Evolutionary conservation across 495 filamentous ascomycete genomes (phyloP).

Genomic region (Penicillium pancosmium): DNA sequence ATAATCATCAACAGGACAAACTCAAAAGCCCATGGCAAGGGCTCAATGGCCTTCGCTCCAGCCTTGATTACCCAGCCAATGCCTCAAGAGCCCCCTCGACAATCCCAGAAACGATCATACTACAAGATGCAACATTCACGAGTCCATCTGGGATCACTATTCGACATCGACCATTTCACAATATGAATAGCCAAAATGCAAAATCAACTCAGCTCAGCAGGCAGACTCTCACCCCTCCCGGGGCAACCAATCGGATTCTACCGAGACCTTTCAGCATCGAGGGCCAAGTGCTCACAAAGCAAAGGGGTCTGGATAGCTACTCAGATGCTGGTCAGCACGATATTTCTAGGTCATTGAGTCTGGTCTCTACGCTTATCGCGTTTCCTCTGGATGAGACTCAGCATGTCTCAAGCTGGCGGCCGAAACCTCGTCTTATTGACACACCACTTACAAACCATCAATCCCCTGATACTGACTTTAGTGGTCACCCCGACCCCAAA

Average conservation of each 20-base stretch:
- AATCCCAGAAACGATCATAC: not conserved
- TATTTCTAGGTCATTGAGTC: constrained; percentile 1
- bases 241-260: not conserved
- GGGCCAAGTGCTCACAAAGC: constrained; percentile 18
- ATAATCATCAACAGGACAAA: not conserved
- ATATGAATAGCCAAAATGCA: not conserved
- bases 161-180: not conserved
- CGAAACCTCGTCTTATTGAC: constrained; percentile 7
- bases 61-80: not conserved
- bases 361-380: not conserved
- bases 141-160: not conserved
- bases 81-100: not conserved
- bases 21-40: not conserved
- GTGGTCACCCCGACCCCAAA: not conserved
- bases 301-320: not conserved
- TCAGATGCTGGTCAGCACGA: not conserved
- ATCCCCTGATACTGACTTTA: not conserved
- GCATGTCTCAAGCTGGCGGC: constrained; percentile 15
- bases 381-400: constrained; percentile 1
- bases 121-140: not conserved
- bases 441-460: not conserved
- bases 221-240: not conserved
- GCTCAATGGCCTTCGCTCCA: not conserved
- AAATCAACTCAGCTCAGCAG: not conserved
- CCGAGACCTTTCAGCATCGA: constrained; percentile 23